Percentiles rank a stretch among this genome's conserved stretches.
These are phyloP conservation scores for Emergomyces africanus DNA, from an alignment of 2,329 filamentous ascomycete species.

Conservation along the genomic window DNA sequence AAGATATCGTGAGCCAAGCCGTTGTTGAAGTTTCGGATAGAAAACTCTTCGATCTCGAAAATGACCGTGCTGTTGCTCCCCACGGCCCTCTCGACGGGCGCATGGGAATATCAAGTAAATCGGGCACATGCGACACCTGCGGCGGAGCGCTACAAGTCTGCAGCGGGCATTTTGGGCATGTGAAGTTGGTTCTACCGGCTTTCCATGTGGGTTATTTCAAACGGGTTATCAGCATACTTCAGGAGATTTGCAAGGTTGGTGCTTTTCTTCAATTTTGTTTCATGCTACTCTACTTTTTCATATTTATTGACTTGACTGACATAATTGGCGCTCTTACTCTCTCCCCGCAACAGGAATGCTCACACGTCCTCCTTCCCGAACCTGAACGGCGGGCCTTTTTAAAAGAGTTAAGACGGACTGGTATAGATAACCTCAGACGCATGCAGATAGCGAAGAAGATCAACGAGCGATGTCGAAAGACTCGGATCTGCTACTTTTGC, in stretches of 20 bases:
- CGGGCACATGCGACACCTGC: constrained; percentile 68
- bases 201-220: constrained; percentile 96
- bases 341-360: constrained; percentile 50
- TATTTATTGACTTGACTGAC: not conserved
- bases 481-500: constrained; percentile 70
- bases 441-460: constrained; percentile 78
- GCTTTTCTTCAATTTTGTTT: not conserved
- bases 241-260: constrained; percentile 78
- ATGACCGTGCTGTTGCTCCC: constrained; percentile 59
- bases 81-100: constrained; percentile 81
- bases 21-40: constrained; percentile 91
- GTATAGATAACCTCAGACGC: constrained; percentile 75
- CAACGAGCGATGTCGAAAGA: constrained; percentile 79
- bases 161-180: constrained; percentile 90
- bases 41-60: constrained; percentile 81
- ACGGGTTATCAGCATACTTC: constrained; percentile 80
- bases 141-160: constrained; percentile 69
- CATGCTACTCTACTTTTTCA: not conserved
- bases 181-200: constrained; percentile 76
- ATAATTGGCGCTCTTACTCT: not conserved
- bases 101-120: constrained; percentile 81
- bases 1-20: constrained; percentile 90
- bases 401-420: constrained; percentile 65
- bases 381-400: constrained; percentile 63
- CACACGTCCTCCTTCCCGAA: constrained; percentile 69